Base-by-base conservation (phyloP, 495 filamentous ascomycete genomes). In the Tuber microsphaerosporum region DNA sequence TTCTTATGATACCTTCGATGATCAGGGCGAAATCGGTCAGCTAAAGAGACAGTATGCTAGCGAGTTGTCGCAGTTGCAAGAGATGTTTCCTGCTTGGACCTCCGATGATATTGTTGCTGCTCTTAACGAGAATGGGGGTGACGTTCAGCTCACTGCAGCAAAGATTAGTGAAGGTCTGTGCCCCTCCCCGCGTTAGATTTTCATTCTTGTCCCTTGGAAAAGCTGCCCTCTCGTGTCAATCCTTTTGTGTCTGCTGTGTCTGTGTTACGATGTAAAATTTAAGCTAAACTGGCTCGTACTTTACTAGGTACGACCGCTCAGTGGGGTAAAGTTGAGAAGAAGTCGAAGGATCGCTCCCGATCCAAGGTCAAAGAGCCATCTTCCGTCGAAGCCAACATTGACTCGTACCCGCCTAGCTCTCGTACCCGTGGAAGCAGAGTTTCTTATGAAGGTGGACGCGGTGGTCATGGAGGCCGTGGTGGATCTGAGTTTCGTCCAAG, bases 251-350 rank as follows among this genome's bases (percentile, higher is more conserved):
- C 12, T 34, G 34, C 70, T 37, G 73, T 48, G 74, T 48, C 48
- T 69, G 46, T 73, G 48, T 80, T n/a, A 73, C 71, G 72, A 16
- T 71, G 70, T 71, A 48, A 39, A 45, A 51, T 46, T 41, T 46
- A 70, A 74, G 46, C 75, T 81, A 74, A 81, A 73, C 44, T 17
- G 43, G 68, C 51, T 44, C 51, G 43, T 51, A 26, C 39, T 37
- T 81, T 48, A 70, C 72, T 81, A 97, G 94, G 94, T 78, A 90
- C 90, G 74, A 91, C 97, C 79, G 90, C 93, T 77, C 93, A 94
- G 87, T 99, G 96, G 92, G 92, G 91, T 76, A 93, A 97, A 85
- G 94, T 98, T 82, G 93, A 94, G 85, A 97, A 97, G 88, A 91
- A 91, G 84, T 91, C 90, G 83, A 92, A 93, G 85, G 92, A 95